Evolutionary conservation across 306 rosid species (phyloP), one percentile per base, ranked within the genome.

Genomic region (Lagenaria siceraria): DNA sequence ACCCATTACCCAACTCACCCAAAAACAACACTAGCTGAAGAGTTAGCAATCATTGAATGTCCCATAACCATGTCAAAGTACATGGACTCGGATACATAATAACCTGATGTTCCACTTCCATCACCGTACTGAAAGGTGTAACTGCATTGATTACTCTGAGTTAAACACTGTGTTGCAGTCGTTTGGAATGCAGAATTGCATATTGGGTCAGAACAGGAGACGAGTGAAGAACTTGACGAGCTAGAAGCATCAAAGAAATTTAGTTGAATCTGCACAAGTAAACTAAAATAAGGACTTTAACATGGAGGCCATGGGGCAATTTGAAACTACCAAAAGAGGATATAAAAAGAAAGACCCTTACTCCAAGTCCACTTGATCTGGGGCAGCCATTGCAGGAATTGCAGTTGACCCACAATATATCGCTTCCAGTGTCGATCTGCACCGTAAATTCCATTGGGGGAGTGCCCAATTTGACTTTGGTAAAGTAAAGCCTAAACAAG

Each of bases 391-490:
- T 87, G 87, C 99, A 95, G 64, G 97, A 79, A 81, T 82, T 88
- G 87, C 99, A 90, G 79, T 87, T 91, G 69, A 95, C 87, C 99
- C 99, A 95, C 88, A 95, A 87, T 79, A 90, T 87, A 69, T 95
- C 99, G 68, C 99, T 95, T 75, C 99, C 97, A 2, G 97, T 90
- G 80, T 92, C 99, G 75, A 95, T 90, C 87, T 92, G 96, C 56
- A 95, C 99, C 46, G 85, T 90, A 81, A 89, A 95, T 82, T 95
- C 97, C 82, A 65, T 89, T 7, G 97, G 96, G 52, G 97, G 99
- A 79, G 97, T 83, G 68, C 99, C 97, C 84, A 95, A 80, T 86
- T 88, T 92, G 59, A 95, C 97, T 85, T 88, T 89, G 1, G 99
- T 88, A 78, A 84, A 92, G 85, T 95, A 95, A 80, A 95, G 82